Evolutionary conservation across 192 early-diverging fungal species (phyloP), one percentile per base, ranked within the genome.

Genomic region (Entomortierella parvispora): DNA sequence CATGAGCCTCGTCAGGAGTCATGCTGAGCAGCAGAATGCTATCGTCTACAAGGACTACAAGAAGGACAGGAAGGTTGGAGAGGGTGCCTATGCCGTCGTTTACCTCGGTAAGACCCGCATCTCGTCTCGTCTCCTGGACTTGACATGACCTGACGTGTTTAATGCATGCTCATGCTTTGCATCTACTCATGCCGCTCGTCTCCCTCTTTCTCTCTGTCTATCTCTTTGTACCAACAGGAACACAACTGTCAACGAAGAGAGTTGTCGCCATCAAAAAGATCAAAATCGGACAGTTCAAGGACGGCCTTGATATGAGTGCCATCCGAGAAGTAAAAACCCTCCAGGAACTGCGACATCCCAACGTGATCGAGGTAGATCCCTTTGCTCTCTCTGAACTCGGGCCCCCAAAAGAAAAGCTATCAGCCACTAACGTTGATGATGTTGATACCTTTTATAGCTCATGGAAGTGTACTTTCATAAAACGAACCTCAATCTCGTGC

Each of bases 231-330:
- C 5, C 37, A 44, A 28, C 43, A 91, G 90, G 90, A 9, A 76
- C 44, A 2, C 83, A 90, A 51, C 47, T 81, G 2, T 79, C 83
- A 12, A 93, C 91, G 11, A 85, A 86, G 15, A 87, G 92, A 17
- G 83, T 79, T 50, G 93, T 99, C 9, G 98, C 96, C 43, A 96
- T 99, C 57, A 99, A 99, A 79, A 97, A 97, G 87, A 96, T 99
- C 82, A 98, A 97, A 72, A 80, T 95, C 44, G 94, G 95, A 2
- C 89, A 93, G 53, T 93, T 93, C 74, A 93, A 94, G 71, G 93
- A 97, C 83, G 96, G 96, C 2, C 85, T 99, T 64, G 98, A 99
- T 77, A 84, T 97, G 86, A 95, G 95, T 18, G 96, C 96, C 9
- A 93, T 99, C 45, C 88, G 96, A 28, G 98, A 99, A 84, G 90